phyloP scores from a whole-genome alignment of 2,329 filamentous ascomycete species.

The Aspergillus sergii region DNA sequence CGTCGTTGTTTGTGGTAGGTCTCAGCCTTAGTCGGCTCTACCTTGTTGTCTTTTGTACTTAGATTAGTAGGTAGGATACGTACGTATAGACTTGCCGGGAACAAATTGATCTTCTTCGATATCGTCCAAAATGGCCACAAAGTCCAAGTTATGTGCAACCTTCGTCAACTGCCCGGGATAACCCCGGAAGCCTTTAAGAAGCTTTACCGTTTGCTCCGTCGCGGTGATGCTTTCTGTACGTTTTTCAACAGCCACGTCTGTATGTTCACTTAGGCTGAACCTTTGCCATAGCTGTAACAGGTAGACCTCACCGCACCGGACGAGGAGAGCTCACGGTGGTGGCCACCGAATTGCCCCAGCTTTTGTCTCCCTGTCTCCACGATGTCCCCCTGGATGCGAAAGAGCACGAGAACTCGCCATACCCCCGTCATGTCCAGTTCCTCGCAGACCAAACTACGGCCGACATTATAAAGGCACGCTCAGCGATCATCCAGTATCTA shows the following conservation, averaged over 20 bases:
- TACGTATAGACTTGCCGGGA: slow-evolving; percentile 70
- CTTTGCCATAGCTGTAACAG: slow-evolving; percentile 62
- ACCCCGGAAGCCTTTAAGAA: slow-evolving; percentile 55
- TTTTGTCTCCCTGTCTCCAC: slow-evolving; percentile 78
- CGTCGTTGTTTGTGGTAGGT: slow-evolving; percentile 49
- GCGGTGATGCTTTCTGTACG: slow-evolving; percentile 84
- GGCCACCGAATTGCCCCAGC: slow-evolving; percentile 66
- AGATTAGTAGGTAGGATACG: slow-evolving; percentile 69
- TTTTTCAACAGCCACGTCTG: slow-evolving; percentile 25
- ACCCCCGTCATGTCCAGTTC: slow-evolving; percentile 83
- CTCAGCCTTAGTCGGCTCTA: slow-evolving; percentile 21
- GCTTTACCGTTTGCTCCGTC: slow-evolving; percentile 67
- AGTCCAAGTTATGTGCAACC: slow-evolving; percentile 76
- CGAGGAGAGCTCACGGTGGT: slow-evolving; percentile 77
- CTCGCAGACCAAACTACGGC: slow-evolving; percentile 70
- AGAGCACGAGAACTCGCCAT: slow-evolving; percentile 71
- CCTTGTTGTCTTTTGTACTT: slow-evolving; percentile 36
- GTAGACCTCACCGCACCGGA: slow-evolving; percentile 68
- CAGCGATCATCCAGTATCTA: slow-evolving; percentile 72
- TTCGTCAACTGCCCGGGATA: slow-evolving; percentile 48
- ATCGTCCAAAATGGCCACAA: slow-evolving; percentile 71
- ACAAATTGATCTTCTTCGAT: slow-evolving; percentile 82
- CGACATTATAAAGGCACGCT: slow-evolving; percentile 73
- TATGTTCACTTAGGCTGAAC: slow-evolving; percentile 17
- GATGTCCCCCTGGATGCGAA: slow-evolving; percentile 72